Conservation (phyloP, 352 stramenopile genomes). For the Globisporangium alternatum region DNA sequence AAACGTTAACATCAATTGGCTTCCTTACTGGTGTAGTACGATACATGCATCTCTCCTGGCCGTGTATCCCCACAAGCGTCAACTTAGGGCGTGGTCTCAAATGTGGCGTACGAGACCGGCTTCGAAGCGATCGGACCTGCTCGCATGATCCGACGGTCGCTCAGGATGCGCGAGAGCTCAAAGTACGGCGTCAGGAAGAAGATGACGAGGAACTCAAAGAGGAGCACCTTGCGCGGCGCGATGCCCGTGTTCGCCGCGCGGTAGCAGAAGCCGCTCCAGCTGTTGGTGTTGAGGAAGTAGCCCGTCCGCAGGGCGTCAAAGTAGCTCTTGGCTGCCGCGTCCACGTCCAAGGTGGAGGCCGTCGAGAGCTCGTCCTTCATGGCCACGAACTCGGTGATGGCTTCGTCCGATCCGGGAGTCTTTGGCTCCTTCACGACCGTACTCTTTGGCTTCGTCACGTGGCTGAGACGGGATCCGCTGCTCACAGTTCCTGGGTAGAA, state of each 20-base stretch:
- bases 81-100: neutral
- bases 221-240: constrained; percentile 9
- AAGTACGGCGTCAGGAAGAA: constrained; percentile 13
- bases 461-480: neutral
- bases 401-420: constrained; percentile 4
- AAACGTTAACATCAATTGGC: too few relatives aligned
- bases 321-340: constrained; percentile 9
- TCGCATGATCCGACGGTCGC: neutral
- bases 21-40: neutral
- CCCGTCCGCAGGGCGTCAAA: constrained; percentile 9
- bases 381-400: constrained; percentile 1
- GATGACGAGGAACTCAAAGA: constrained; percentile 7
- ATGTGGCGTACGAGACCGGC: neutral
- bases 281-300: constrained; percentile 15
- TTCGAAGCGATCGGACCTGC: neutral
- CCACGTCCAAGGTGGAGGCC: neutral
- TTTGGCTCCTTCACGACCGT: neutral
- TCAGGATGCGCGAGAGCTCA: constrained; percentile 6
- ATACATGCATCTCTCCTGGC: too few relatives aligned
- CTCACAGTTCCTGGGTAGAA: constrained; percentile 11
- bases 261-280: constrained; percentile 11
- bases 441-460: neutral
- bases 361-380: constrained; percentile 4
- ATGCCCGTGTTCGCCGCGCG: constrained; percentile 10
- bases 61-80: too few relatives aligned